Evolutionary conservation across 2,329 filamentous ascomycete species (phyloP).

Genomic region (Fusarium goolgardi): DNA sequence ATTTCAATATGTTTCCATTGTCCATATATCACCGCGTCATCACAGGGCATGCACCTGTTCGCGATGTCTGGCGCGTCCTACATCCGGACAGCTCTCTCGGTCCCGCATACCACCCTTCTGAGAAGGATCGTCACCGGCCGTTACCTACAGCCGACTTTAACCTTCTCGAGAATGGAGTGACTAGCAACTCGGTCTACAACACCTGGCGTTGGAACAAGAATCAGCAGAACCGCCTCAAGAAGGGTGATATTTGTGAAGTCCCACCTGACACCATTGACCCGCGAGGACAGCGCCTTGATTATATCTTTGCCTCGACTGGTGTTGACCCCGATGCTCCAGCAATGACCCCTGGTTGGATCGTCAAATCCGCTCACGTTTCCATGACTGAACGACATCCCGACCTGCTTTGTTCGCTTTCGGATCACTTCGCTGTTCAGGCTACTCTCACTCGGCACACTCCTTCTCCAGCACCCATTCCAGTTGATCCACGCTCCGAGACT

Average conservation of each 20-base stretch:
- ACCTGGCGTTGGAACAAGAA: conserved; percentile 90
- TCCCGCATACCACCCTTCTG: conserved; percentile 73
- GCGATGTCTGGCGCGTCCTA: conserved; percentile 85
- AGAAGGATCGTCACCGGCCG: conserved; percentile 72
- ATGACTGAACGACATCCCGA: conserved; percentile 85
- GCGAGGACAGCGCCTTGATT: conserved; percentile 88
- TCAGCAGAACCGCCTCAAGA: conserved; percentile 74
- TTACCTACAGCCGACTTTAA: conserved; percentile 84
- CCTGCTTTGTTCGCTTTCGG: conserved; percentile 86
- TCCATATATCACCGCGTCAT: conserved; percentile 88
- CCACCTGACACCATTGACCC: conserved; percentile 75
- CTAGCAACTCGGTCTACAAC: conserved; percentile 87
- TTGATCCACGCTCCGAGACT: conserved; percentile 33
- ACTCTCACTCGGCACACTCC: conserved; percentile 69
- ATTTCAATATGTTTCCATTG: conserved; percentile 96
- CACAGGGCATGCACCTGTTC: conserved; percentile 79
- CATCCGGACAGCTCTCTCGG: conserved; percentile 88
- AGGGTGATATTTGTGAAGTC: conserved; percentile 67
- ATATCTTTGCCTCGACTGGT: conserved; percentile 83
- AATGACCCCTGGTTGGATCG: conserved; percentile 67
- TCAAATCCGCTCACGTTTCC: conserved; percentile 77
- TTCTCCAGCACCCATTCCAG: conserved; percentile 30
- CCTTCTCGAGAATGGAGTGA: conserved; percentile 82
- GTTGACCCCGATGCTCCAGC: conserved; percentile 50
- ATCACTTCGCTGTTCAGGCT: conserved; percentile 92